These are phyloP conservation scores for Melocanna baccifera DNA, from an alignment of 176 grass and related monocot genomes.

Conservation along the genomic window DNA sequence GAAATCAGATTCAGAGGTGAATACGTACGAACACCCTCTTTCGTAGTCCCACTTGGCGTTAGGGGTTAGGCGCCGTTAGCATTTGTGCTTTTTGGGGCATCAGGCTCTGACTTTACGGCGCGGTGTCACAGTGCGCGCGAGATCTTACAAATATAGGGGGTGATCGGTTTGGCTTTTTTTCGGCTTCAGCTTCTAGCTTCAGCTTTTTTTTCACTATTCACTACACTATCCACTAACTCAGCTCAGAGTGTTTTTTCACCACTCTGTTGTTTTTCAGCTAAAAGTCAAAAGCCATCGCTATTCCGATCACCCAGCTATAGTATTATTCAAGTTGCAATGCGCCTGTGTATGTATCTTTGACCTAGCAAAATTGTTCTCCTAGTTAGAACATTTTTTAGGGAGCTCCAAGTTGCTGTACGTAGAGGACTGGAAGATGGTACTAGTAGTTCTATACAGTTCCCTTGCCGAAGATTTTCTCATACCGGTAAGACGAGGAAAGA, in stretches of 20 bases:
- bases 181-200: no score
- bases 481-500: not conserved
- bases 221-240: no score
- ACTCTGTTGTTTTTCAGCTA: no score
- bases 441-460: not conserved
- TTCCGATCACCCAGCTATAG: no score
- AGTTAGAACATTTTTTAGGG: not conserved
- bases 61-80: slow-evolving; percentile 15
- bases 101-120: not conserved
- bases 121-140: not conserved
- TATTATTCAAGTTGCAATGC: not conserved
- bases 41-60: not conserved
- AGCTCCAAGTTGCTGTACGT: not conserved
- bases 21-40: no score
- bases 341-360: not conserved
- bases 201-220: no score
- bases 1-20: no score
- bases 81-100: not conserved
- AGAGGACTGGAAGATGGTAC: not conserved
- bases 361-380: not conserved
- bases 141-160: not conserved
- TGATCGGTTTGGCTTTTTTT: no score
- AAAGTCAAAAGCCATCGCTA: no score
- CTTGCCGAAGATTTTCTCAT: not conserved
- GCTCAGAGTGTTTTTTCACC: no score